These are phyloP conservation scores for Fomitopsis betulina DNA, from an alignment of 1,284 basidiomycete genomes.

Conservation along the genomic window DNA sequence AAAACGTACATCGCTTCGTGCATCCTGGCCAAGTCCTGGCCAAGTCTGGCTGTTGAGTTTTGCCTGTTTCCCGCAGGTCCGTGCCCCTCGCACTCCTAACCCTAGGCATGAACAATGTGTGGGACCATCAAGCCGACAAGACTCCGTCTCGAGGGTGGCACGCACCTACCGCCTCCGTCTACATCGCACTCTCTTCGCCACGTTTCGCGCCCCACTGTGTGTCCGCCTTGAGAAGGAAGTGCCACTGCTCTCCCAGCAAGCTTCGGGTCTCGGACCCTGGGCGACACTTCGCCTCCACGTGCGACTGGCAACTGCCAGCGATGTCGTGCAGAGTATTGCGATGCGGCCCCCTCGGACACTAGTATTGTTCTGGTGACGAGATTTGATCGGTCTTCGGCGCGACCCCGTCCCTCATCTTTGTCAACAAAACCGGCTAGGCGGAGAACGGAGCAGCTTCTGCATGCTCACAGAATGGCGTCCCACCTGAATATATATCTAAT, in stretches of 20 bases:
- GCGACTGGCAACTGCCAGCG: not conserved
- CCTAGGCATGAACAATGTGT: not conserved
- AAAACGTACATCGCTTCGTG: not conserved
- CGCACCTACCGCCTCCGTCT: not conserved
- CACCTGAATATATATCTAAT: not conserved
- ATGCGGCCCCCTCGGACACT: not conserved
- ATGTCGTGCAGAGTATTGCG: not conserved
- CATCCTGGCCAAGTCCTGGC: not conserved
- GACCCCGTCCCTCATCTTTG: not conserved
- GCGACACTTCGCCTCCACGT: not conserved
- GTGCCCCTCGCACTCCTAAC: slow-evolving; percentile 10
- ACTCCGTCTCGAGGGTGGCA: not conserved
- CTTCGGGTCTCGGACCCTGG: not conserved
- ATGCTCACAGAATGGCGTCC: not conserved
- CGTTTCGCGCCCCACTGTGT: not conserved
- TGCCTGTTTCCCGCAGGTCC: not conserved
- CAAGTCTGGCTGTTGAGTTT: not conserved
- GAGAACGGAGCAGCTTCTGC: not conserved
- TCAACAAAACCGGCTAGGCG: not conserved
- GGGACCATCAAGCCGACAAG: not conserved
- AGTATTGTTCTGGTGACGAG: not conserved
- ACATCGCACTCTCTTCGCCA: not conserved
- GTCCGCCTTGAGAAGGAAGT: no score
- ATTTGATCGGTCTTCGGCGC: not conserved
- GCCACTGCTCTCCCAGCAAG: not conserved